These are phyloP conservation scores for Echinosophora koreensis DNA, from an alignment of 306 rosid genomes.

Conservation along the genomic window DNA sequence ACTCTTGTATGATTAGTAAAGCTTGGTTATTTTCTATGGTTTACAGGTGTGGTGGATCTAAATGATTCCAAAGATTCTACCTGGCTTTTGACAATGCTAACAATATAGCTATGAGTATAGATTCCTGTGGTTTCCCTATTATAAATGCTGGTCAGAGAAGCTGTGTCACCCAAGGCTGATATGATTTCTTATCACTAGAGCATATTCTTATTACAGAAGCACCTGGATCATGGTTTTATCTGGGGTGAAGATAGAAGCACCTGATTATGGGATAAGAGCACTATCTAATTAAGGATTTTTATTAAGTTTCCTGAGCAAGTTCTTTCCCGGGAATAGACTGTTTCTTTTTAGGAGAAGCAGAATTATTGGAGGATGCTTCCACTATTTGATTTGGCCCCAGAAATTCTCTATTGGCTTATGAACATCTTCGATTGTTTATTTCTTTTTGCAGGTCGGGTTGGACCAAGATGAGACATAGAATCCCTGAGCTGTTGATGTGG, in stretches of 20 bases:
- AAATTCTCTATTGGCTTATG: constrained; percentile 61
- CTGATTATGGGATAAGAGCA: constrained; percentile 44
- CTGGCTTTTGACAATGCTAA: constrained; percentile 49
- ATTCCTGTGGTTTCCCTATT: constrained; percentile 43
- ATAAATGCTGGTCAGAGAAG: constrained; percentile 54
- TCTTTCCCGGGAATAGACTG: constrained; percentile 39
- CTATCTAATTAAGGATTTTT: constrained; percentile 51
- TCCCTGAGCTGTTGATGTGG: constrained; percentile 68
- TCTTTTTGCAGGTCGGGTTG: constrained; percentile 84
- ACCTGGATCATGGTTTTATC: constrained; percentile 43
- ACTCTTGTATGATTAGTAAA: constrained; percentile 21
- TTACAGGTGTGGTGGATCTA: constrained; percentile 59
- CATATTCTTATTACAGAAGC: constrained; percentile 39
- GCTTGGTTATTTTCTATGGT: constrained; percentile 45
- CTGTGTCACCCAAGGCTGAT: constrained; percentile 40
- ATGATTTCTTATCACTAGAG: constrained; percentile 45
- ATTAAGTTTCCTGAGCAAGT: constrained; percentile 41
- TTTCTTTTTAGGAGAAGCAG: constrained; percentile 53
- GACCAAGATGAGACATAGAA: constrained; percentile 56
- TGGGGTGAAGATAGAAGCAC: constrained; percentile 49
- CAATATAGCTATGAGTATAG: constrained; percentile 35
- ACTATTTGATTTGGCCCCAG: constrained; percentile 70
- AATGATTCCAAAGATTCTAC: constrained; percentile 52
- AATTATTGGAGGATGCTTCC: constrained; percentile 66
- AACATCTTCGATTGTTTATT: constrained; percentile 64